These are phyloP conservation scores for Brasenia schreberi DNA, from an alignment of 164 flowering plant genomes.

Conservation along the genomic window DNA sequence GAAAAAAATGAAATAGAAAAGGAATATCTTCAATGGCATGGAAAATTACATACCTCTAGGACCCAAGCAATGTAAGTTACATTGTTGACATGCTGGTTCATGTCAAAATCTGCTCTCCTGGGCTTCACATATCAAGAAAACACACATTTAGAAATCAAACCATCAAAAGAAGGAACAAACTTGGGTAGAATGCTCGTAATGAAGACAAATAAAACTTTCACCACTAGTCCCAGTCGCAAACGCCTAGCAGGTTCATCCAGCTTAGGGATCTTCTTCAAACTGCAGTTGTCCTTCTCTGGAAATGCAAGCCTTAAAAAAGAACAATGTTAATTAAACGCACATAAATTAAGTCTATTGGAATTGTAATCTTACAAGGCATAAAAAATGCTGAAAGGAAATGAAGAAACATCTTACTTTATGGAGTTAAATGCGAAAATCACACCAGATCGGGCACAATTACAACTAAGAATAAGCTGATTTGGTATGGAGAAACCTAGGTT, in stretches of 20 bases:
- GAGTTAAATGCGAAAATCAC: too few relatives aligned
- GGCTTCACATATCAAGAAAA: conserved; percentile 45
- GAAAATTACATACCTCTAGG: conserved; percentile 52
- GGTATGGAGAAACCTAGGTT: too few relatives aligned
- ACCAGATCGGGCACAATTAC: too few relatives aligned
- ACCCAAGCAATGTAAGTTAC: conserved; percentile 98
- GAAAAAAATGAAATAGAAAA: too few relatives aligned
- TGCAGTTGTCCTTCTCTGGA: conserved; percentile 56
- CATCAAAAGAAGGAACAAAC: not conserved
- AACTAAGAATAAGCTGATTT: too few relatives aligned
- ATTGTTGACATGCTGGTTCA: conserved; percentile 96
- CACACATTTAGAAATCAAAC: conserved; percentile 3
- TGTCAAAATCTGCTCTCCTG: conserved; percentile 92
- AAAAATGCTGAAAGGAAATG: too few relatives aligned
- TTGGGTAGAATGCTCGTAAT: not conserved
- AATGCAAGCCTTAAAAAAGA: conserved; percentile 42
- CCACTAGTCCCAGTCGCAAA: conserved; percentile 55
- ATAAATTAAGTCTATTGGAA: too few relatives aligned
- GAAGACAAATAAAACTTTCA: conserved; percentile 11
- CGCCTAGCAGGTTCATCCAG: conserved; percentile 62
- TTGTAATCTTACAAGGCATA: too few relatives aligned
- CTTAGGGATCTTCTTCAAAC: conserved; percentile 58
- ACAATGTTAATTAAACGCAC: not conserved
- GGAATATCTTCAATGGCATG: not conserved
- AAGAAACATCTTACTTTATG: too few relatives aligned